Base-by-base conservation (phyloP, 2,329 filamentous ascomycete genomes). In the Fusarium compactum region DNA sequence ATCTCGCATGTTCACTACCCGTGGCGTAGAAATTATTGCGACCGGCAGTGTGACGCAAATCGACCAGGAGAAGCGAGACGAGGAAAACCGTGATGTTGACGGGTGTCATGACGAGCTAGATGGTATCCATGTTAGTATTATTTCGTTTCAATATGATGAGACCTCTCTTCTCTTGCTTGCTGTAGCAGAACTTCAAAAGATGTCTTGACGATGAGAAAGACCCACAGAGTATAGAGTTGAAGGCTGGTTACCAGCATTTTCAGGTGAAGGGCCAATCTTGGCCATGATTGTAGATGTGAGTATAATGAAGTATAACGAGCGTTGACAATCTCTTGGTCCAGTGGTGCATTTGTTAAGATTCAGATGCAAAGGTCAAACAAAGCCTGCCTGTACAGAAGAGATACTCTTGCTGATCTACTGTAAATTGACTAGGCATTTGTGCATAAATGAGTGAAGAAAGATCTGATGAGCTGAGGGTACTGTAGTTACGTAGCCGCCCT, bases 11-110 rank as follows among this genome's bases (percentile, higher is more conserved):
- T 7, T 80, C 82, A 50, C 77, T 70, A 72, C 78, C 67, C 73
- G 81, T 48, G 14, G 43, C 53, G 27, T 71, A 79, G 57, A 74
- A 77, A 63, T 79, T 79, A 55, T 80, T 81, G 78, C 89, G 83
- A 78, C 83, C 76, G 74, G 83, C 74, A 73, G 87, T 80, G 84
- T 88, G 82, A 62, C 83, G 83, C 53, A 85, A 80, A 80, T 92
- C 90, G 45, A 92, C 85, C 54, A 91, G 78, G 76, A 85, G 84
- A 47, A 92, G 85, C 3, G 90, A 92, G 69, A 92, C 47, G 44
- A 93, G 77, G 79, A 92, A 92, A 24, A 88, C 86, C 53, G 88
- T 81, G 76, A 92, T 87, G 69, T 89, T 84, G 66, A 92, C 71
- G 10, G 91, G 90, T 1, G 89, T 90, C 79, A 91, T 83, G 71